A percentile compares a stretch with the other conserved stretches of the same genome.
These are phyloP conservation scores for Blastomyces gilchristii DNA, from an alignment of 2,329 filamentous ascomycete species.

Conservation along the genomic window DNA sequence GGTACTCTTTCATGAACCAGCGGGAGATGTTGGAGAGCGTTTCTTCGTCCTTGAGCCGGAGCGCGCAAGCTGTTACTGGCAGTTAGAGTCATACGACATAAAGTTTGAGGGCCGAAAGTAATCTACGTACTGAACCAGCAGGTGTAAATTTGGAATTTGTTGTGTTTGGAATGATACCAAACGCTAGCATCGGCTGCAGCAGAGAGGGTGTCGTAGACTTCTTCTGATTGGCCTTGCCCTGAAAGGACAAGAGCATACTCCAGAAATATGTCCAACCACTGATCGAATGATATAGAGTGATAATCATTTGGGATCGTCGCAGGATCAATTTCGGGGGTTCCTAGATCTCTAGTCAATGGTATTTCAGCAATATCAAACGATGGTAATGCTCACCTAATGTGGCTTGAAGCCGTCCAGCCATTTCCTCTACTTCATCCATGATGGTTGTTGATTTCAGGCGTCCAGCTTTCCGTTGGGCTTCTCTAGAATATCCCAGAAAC, in stretches of 20 bases:
- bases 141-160: slow-evolving; percentile 62
- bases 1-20: slow-evolving; percentile 73
- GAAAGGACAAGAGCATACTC: slow-evolving; percentile 75
- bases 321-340: slow-evolving; percentile 11
- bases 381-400: slow-evolving; percentile 27
- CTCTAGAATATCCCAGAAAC: slow-evolving; percentile 41
- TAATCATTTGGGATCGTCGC: slow-evolving; percentile 45
- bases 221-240: slow-evolving; percentile 53
- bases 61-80: slow-evolving; percentile 56
- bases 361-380: background rate
- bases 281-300: slow-evolving; percentile 67
- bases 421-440: slow-evolving; percentile 35
- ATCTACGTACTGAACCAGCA: slow-evolving; percentile 57
- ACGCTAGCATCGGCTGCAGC: slow-evolving; percentile 70
- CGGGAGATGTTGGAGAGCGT: slow-evolving; percentile 65
- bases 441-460: slow-evolving; percentile 28
- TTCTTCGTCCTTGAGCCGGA: slow-evolving; percentile 67
- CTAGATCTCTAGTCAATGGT: slow-evolving; percentile 4
- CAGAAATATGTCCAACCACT: slow-evolving; percentile 84
- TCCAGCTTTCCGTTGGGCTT: slow-evolving; percentile 30
- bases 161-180: slow-evolving; percentile 60
- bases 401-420: slow-evolving; percentile 36
- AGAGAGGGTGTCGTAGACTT: slow-evolving; percentile 71
- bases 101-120: background rate
- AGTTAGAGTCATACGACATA: slow-evolving; percentile 12